A percentile compares a stretch with the other conserved stretches of the same genome.
These are phyloP conservation scores for Aphanomyces stellatus DNA, from an alignment of 352 stramenopile genomes.

Conservation along the genomic window DNA sequence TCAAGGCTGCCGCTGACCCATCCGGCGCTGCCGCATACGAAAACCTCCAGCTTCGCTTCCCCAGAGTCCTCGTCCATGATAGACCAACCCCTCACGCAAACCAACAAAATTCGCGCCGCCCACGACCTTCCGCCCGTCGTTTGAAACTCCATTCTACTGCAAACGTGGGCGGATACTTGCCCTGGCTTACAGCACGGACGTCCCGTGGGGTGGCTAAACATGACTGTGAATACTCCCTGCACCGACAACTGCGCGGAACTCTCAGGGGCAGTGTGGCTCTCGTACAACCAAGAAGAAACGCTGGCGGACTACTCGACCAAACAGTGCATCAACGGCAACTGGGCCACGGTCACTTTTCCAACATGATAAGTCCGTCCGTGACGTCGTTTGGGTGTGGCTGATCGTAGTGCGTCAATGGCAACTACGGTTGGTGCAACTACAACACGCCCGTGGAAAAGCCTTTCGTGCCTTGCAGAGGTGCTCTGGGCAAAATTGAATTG, in stretches of 20 bases:
- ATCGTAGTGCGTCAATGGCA: neutral
- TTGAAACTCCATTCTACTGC: neutral
- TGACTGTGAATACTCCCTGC: neutral
- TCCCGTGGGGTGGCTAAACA: neutral
- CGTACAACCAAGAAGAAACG: neutral
- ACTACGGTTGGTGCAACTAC: conserved; percentile 3
- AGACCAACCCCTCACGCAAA: neutral
- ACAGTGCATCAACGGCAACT: neutral
- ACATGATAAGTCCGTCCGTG: neutral
- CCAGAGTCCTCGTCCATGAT: no score
- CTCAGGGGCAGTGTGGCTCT: neutral
- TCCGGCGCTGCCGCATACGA: no score
- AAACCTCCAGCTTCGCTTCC: no score
- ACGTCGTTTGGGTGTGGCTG: neutral
- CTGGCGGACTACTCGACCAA: neutral
- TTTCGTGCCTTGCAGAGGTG: neutral
- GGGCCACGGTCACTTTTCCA: neutral
- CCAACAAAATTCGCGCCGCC: neutral
- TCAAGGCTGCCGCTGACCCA: no score
- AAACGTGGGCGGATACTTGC: neutral
- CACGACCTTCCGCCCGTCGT: neutral
- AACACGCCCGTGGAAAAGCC: neutral
- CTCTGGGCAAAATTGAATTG: neutral
- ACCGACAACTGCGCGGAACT: neutral
- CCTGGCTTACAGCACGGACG: neutral